These are phyloP conservation scores for Ascodesmis nigricans DNA, from an alignment of 495 filamentous ascomycete genomes.

Conservation along the genomic window DNA sequence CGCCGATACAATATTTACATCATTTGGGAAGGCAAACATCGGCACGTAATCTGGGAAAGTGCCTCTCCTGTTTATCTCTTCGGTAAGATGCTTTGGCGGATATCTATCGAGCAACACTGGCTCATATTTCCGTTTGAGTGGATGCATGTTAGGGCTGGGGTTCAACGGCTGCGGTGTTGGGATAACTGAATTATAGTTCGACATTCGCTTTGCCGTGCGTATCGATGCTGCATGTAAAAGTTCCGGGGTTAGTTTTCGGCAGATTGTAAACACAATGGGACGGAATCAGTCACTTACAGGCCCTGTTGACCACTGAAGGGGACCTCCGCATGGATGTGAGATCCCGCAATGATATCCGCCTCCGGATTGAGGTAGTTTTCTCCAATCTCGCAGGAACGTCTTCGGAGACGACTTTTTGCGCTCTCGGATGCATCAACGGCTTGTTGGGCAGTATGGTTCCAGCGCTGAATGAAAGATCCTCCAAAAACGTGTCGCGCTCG, in stretches of 20 bases:
- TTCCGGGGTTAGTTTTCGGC: slow-evolving; percentile 6
- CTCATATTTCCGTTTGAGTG: slow-evolving; percentile 78
- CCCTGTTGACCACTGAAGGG: slow-evolving; percentile 39
- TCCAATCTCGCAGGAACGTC: slow-evolving; percentile 29
- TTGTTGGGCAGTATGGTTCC: slow-evolving; percentile 53
- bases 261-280: slow-evolving; percentile 4
- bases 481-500: slow-evolving; percentile 79
- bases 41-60: slow-evolving; percentile 92
- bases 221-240: slow-evolving; percentile 44
- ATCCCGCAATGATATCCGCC: slow-evolving; percentile 54
- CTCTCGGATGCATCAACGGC: slow-evolving; percentile 49
- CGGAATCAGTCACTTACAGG: slow-evolving; percentile 18
- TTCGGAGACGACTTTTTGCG: slow-evolving; percentile 62
- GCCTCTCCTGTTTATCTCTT: slow-evolving; percentile 59
- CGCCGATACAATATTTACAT: slow-evolving; percentile 85
- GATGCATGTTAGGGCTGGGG: slow-evolving; percentile 80
- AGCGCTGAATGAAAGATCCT: slow-evolving; percentile 75
- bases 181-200: slow-evolving; percentile 97
- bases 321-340: slow-evolving; percentile 91
- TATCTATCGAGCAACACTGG: slow-evolving; percentile 87
- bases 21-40: slow-evolving; percentile 98
- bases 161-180: slow-evolving; percentile 79
- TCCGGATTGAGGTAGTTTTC: slow-evolving; percentile 28
- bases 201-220: slow-evolving; percentile 68
- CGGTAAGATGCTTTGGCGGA: slow-evolving; percentile 55